phyloP scores from a whole-genome alignment of 2,329 filamentous ascomycete genomes.

The Cryoendolithus antarcticus region DNA sequence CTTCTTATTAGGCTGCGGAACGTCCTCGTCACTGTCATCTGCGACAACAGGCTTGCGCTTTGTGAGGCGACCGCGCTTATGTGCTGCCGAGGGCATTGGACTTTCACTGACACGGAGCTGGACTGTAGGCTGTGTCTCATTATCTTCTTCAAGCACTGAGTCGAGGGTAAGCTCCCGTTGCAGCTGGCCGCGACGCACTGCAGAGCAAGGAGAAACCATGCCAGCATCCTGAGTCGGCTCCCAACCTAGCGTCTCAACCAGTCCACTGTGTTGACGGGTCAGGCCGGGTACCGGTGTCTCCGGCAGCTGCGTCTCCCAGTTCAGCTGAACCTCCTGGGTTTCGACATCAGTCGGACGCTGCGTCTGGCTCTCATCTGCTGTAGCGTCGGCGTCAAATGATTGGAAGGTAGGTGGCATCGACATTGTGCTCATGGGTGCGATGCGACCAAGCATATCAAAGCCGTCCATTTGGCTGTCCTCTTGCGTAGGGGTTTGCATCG shows the following conservation, averaged over 20 bases:
- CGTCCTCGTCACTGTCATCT: slow-evolving; percentile 29
- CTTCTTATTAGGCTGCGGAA: slow-evolving; percentile 28
- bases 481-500: slow-evolving; percentile 25
- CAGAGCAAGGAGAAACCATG: slow-evolving; percentile 16
- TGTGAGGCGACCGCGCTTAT: slow-evolving; percentile 45
- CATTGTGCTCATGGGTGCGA: slow-evolving; percentile 20
- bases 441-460: slow-evolving; percentile 21
- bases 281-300: slow-evolving; percentile 16
- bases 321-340: slow-evolving; percentile 25
- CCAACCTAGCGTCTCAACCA: slow-evolving; percentile 23
- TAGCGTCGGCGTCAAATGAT: slow-evolving; percentile 22
- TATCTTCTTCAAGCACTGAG: slow-evolving; percentile 8
- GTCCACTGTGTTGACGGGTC: slow-evolving; percentile 10
- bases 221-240: slow-evolving; percentile 23
- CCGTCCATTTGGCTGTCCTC: slow-evolving; percentile 30
- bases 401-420: slow-evolving; percentile 9
- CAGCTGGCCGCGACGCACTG: slow-evolving; percentile 5
- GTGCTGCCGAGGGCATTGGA: slow-evolving; percentile 9
- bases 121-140: slow-evolving; percentile 22
- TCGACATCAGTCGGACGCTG: slow-evolving; percentile 11
- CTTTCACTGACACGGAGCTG: slow-evolving; percentile 21
- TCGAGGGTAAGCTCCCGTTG: slow-evolving; percentile 10
- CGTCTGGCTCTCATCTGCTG: slow-evolving; percentile 6
- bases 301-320: slow-evolving; percentile 21
- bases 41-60: slow-evolving; percentile 29